Percentiles rank a stretch among this genome's conserved stretches.
Conservation (phyloP, 257 asterid genomes). For the Handroanthus guayacan region DNA sequence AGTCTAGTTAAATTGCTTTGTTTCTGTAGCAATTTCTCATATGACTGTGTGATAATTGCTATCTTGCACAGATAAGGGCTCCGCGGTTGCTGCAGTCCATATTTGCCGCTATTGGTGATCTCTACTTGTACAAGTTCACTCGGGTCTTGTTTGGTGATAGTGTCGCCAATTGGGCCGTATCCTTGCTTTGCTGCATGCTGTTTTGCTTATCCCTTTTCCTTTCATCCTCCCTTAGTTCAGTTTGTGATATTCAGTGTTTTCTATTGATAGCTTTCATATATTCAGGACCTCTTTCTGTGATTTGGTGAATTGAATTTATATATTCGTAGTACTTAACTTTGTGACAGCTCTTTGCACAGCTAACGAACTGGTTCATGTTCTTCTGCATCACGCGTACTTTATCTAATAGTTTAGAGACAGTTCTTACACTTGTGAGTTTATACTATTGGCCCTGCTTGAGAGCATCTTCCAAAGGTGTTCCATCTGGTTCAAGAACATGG, state of each 20-base stretch:
- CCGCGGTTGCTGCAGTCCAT: constrained; percentile 87
- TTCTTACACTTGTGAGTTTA: constrained; percentile 84
- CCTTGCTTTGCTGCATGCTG: constrained; percentile 47
- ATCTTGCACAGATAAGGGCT: constrained; percentile 66
- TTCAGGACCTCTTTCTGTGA: not conserved
- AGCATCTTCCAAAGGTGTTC: constrained; percentile 42
- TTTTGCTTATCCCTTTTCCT: not conserved
- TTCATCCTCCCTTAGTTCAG: not conserved
- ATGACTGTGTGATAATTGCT: not conserved
- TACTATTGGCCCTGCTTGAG: constrained; percentile 96
- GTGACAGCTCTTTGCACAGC: constrained; percentile 78
- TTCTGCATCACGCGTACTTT: constrained; percentile 91
- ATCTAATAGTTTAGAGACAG: constrained; percentile 89
- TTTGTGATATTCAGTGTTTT: not conserved
- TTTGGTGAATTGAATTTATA: not conserved
- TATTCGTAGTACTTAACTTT: constrained; percentile 59
- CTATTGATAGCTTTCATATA: not conserved
- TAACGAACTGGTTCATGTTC: constrained; percentile 95
- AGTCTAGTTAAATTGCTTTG: not conserved
- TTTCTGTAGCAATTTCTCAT: not conserved
- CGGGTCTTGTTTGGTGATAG: constrained; percentile 62
- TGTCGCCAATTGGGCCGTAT: constrained; percentile 85
- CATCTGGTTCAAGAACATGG: constrained; percentile 62
- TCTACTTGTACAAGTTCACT: constrained; percentile 76
- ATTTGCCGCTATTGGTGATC: constrained; percentile 84